Evolutionary conservation across 2,329 filamentous ascomycete species (phyloP), one percentile per base, ranked within the genome.

Genomic region (Fusarium sp.): DNA sequence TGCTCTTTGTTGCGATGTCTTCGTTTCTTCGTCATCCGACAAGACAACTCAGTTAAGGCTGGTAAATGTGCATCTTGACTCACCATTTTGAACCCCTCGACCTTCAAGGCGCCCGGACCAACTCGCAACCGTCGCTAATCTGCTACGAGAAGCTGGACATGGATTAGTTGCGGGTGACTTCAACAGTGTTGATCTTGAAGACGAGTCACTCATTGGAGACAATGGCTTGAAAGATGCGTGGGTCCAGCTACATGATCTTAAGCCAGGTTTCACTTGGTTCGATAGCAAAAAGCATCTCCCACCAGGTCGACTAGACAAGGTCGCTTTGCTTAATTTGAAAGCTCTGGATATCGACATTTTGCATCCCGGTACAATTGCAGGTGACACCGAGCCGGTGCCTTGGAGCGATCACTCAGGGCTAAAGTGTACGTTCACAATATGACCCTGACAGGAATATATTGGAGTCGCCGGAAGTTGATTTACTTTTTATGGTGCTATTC

Each of bases 1-100:
- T 61, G 78, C 78, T 2, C 72, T 81, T 8, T 81, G 77, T 57
- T 78, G 78, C 59, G 78, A 81, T 38, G 30, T 80, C 10, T 56
- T 75, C 13, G 28, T 76, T 11, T 62, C 65, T 5, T 33, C n/a
- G 12, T 36, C 20, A 18, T 31, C 33, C 40, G 52, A 65, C 23
- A 34, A 44, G 26, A 44, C 44, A 44, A 51, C 38, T 26, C 65
- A 45, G 67, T 31, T 50, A 77, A 76, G 76, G 9, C 72, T 81
- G n/a, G 54, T 78, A 55, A 82, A 82, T 33, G 77, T 82, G 13
- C 79, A 82, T 53, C 72, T 82, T 10, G 79, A 82, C 61, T 81
- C 77, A 2, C 73, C 78, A 7, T 56, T 71, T 0, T 18, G 6
- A 7, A 33, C 9, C 26, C 61, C 76, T 20, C 38, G 67, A 8